Percentiles rank a stretch among this genome's conserved stretches.
Conservation (phyloP, 2,329 filamentous ascomycete species). For the Juglanconis sp. region DNA sequence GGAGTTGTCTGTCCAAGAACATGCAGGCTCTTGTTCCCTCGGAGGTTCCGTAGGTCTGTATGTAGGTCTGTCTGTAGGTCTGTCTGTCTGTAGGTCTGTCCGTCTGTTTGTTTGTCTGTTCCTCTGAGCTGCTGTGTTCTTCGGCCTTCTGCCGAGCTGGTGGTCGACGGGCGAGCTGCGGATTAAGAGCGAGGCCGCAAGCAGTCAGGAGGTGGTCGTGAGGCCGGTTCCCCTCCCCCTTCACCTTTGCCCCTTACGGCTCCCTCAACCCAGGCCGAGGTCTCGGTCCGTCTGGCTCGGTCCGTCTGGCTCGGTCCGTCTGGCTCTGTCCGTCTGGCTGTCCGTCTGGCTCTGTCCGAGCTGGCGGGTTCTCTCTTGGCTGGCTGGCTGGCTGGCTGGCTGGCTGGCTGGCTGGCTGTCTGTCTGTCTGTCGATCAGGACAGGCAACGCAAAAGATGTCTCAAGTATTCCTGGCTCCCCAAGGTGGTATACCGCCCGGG, state of each 20-base stretch:
- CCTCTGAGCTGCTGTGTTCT: neutral
- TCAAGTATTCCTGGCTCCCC: conserved; percentile 11
- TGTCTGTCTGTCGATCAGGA: conserved; percentile 42
- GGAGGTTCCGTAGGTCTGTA: neutral
- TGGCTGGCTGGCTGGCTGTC: neutral
- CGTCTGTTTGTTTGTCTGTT: neutral
- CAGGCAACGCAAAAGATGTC: conserved; percentile 52
- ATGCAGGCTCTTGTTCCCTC: conserved; percentile 28
- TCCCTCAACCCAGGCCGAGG: conserved; percentile 6
- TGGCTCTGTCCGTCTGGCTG: conserved; percentile 7
- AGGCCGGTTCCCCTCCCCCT: neutral
- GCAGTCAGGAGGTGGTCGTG: neutral
- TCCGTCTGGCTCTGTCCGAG: conserved; percentile 9
- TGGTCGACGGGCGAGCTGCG: neutral
- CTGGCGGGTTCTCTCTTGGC: neutral
- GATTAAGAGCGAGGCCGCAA: neutral
- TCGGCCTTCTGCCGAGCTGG: too few relatives aligned
- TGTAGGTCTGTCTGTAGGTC: neutral
- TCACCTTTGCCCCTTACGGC: conserved; percentile 11
- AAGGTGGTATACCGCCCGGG: neutral
- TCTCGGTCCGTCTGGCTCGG: conserved; percentile 8
- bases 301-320: neutral
- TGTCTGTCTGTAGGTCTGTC: neutral
- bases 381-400: neutral
- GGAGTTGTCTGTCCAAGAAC: conserved; percentile 38